phyloP scores from a whole-genome alignment of 805 yeast genomes.

The Yamadazyma insecticola region DNA sequence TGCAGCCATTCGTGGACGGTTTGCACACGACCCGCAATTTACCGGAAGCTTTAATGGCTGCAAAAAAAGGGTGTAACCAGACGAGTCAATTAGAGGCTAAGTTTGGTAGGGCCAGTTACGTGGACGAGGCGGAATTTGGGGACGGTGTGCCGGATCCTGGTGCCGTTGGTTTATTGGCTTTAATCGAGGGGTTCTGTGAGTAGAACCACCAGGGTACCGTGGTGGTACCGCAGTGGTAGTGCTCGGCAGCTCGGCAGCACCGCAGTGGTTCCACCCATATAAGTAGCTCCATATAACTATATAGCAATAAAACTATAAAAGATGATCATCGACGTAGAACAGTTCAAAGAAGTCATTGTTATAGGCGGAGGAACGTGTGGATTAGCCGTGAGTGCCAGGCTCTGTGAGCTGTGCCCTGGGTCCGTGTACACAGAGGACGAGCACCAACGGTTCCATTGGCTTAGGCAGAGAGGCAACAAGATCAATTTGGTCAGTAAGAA shows the following conservation, averaged over 20 bases:
- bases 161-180: conserved; percentile 76
- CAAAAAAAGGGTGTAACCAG: conserved; percentile 67
- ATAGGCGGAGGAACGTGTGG: conserved; percentile 47
- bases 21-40: conserved; percentile 51
- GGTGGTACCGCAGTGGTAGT: no score
- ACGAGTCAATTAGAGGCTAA: conserved; percentile 76
- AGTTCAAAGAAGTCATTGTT: conserved; percentile 33
- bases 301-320: background rate
- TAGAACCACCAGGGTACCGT: background rate
- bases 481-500: conserved; percentile 19
- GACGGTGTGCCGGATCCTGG: conserved; percentile 92
- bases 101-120: conserved; percentile 93
- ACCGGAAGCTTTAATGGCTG: conserved; percentile 60
- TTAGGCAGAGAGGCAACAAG: conserved; percentile 25
- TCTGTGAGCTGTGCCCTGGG: conserved; percentile 40
- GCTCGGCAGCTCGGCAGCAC: no score
- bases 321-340: conserved; percentile 9
- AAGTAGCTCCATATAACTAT: no score
- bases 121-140: conserved; percentile 54
- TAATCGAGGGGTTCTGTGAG: conserved; percentile 42
- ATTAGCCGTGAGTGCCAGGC: conserved; percentile 35
- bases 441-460: conserved; percentile 45
- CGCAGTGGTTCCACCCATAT: no score
- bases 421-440: conserved; percentile 44
- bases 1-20: conserved; percentile 78